Base-by-base conservation (phyloP, 2,329 filamentous ascomycete genomes). In the Scytalidium sp. region DNA sequence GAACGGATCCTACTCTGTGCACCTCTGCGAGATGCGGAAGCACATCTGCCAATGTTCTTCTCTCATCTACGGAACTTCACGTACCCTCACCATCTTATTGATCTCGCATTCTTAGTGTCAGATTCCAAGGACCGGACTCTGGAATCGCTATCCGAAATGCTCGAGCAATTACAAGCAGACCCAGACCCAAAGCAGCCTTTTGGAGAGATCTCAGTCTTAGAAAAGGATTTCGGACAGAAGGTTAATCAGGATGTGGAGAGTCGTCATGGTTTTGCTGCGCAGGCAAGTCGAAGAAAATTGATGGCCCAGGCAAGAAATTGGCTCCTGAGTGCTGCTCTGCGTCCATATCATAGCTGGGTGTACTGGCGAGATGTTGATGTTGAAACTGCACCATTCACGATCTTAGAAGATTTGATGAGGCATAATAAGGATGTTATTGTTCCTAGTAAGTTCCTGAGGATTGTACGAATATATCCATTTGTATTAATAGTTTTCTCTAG, bases 351-450 rank as follows among this genome's bases (percentile, higher is more conserved):
- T 67, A 97, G 92, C 56, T 99, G 94, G 94, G 94, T 99, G 9
- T 99, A 99, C 67, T 99, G 94, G 94, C 85, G 94, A 70, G 94
- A 99, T 72, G 94, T 96, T 20, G 94, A 99, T 71, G 94, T 99
- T 8, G 91, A 97, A 71, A 99, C 94, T 2, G 94, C 94, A 2
- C 94, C 94, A 0, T 94, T 93, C 64, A 97, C 94, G 0, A 97
- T 99, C 60, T 73, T 99, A 55, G 94, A 99, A 67, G 94, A 99
- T 72, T 74, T 99, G 48, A 99, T 99, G 94, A 85, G 93, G 56
- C 94, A 99, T 65, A 96, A 99, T 72, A 97, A 97, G 71, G 94
- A 99, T 67, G 86, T 99, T 23, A 99, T 97, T 65, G 94, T 99
- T 50, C 94, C 94, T 8, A 99, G 93, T 97, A 78, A 76, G 91